Evolutionary conservation across 2,329 filamentous ascomycete species (phyloP).

Genomic region (Metarhizium anisopliae): DNA sequence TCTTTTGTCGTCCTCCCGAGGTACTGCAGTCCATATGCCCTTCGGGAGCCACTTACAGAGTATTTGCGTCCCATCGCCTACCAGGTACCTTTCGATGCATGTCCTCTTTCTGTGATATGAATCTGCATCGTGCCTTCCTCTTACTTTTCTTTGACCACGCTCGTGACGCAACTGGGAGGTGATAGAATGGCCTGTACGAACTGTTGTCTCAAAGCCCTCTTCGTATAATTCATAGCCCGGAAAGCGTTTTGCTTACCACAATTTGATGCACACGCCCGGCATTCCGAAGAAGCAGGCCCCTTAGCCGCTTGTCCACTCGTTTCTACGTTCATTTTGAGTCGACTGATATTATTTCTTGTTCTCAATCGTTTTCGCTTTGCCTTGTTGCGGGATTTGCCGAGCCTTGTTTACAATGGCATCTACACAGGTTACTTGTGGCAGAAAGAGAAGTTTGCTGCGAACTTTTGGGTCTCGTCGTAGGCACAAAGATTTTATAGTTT

Average conservation of each 20-base stretch:
- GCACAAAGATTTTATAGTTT: conserved; percentile 12
- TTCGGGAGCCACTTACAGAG: not conserved
- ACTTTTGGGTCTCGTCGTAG: conserved; percentile 17
- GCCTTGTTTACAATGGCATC: conserved; percentile 16
- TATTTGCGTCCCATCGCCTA: not conserved
- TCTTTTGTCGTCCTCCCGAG: not conserved
- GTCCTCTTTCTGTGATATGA: conserved; percentile 5
- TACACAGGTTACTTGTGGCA: conserved; percentile 18
- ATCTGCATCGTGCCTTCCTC: conserved; percentile 3
- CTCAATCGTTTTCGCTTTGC: conserved; percentile 3
- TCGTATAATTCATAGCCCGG: not conserved
- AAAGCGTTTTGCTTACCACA: not conserved
- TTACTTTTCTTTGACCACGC: conserved; percentile 5
- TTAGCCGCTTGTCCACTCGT: conserved; percentile 6
- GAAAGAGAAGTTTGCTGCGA: conserved; percentile 20
- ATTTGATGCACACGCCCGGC: not conserved
- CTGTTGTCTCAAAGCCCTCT: not conserved
- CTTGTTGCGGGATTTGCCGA: not conserved
- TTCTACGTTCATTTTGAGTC: not conserved
- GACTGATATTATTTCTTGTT: conserved; percentile 2
- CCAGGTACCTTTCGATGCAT: not conserved
- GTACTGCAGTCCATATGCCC: not conserved
- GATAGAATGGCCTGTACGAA: conserved; percentile 3
- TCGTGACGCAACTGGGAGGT: conserved; percentile 5
- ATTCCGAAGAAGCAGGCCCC: conserved; percentile 2